These are phyloP conservation scores for Auriscalpium vulgare DNA, from an alignment of 768 basidiomycete species.

Conservation along the genomic window DNA sequence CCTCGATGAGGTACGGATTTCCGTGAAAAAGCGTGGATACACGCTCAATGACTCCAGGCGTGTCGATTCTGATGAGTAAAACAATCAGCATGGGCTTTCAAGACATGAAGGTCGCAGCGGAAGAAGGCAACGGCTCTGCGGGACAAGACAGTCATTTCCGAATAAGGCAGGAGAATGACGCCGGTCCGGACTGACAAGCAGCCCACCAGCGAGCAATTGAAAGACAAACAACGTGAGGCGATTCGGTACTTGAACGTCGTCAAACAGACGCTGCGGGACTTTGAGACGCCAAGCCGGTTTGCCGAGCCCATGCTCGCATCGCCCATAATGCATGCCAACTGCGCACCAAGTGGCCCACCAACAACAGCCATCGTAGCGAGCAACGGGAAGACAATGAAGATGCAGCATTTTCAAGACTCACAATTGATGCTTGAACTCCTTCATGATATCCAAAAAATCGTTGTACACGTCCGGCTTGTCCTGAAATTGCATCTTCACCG, in stretches of 20 bases:
- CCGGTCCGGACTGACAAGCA: too few species aligned
- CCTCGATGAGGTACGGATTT: conserved; percentile 85
- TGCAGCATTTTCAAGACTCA: conserved; percentile 32
- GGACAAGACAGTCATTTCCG: not conserved
- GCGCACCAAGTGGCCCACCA: too few species aligned
- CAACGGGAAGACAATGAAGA: not conserved
- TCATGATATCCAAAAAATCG: conserved; percentile 94
- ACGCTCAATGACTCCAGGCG: conserved; percentile 92
- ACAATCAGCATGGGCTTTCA: not conserved
- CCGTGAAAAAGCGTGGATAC: conserved; percentile 91
- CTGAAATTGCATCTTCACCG: conserved; percentile 86
- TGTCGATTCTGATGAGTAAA: conserved; percentile 68
- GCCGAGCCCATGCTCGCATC: too few species aligned
- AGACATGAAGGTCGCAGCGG: conserved; percentile 10
- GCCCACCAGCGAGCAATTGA: too few species aligned
- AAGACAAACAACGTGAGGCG: too few species aligned
- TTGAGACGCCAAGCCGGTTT: too few species aligned
- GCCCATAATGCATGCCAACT: too few species aligned
- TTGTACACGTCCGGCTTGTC: conserved; percentile 93
- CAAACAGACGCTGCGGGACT: too few species aligned
- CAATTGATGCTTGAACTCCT: conserved; percentile 97
- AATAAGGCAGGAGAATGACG: not conserved
- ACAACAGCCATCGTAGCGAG: not conserved
- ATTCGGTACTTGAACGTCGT: too few species aligned
- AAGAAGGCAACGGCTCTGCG: conserved; percentile 5